phyloP scores from a whole-genome alignment of 2,329 filamentous ascomycete species.

The Zasmidium angulare region DNA sequence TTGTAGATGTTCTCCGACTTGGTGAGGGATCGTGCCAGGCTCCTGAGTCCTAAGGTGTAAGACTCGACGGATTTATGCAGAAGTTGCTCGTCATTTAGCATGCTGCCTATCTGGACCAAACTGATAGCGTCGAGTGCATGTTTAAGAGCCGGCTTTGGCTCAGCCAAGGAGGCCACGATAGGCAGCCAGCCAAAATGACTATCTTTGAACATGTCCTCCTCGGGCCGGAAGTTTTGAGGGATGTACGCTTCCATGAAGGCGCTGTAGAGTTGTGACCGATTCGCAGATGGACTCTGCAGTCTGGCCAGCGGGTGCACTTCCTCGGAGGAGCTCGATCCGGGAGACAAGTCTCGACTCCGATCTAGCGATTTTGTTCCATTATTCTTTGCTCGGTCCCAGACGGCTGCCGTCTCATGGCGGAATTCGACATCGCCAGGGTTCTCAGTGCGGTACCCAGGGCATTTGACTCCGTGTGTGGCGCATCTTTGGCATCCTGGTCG shows the following conservation, averaged over 20 bases:
- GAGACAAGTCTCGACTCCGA: not conserved
- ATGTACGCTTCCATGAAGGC: slow-evolving; percentile 27
- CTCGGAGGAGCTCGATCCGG: not conserved
- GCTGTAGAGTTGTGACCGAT: slow-evolving; percentile 15
- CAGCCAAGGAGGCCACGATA: slow-evolving; percentile 11
- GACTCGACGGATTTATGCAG: slow-evolving; percentile 21
- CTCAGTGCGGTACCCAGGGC: slow-evolving; percentile 28
- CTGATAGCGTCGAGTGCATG: slow-evolving; percentile 28
- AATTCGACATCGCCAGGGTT: slow-evolving; percentile 26
- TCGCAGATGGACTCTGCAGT: slow-evolving; percentile 3
- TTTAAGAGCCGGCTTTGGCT: slow-evolving; percentile 18
- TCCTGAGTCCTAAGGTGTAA: slow-evolving; percentile 25
- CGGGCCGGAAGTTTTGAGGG: slow-evolving; percentile 15
- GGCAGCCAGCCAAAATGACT: slow-evolving; percentile 20
- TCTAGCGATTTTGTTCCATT: not conserved
- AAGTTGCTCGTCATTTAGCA: slow-evolving; percentile 21
- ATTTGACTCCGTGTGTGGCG: slow-evolving; percentile 27
- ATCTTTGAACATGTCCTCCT: slow-evolving; percentile 1
- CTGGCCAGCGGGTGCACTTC: not conserved
- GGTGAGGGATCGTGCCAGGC: slow-evolving; percentile 12
- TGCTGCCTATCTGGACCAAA: slow-evolving; percentile 29
- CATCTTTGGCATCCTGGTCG: slow-evolving; percentile 30
- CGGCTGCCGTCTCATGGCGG: slow-evolving; percentile 26
- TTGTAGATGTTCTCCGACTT: slow-evolving; percentile 19
- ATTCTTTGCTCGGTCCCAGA: slow-evolving; percentile 11